phyloP scores from a whole-genome alignment of 164 flowering plant species.

The Cinnamomum micranthum region DNA sequence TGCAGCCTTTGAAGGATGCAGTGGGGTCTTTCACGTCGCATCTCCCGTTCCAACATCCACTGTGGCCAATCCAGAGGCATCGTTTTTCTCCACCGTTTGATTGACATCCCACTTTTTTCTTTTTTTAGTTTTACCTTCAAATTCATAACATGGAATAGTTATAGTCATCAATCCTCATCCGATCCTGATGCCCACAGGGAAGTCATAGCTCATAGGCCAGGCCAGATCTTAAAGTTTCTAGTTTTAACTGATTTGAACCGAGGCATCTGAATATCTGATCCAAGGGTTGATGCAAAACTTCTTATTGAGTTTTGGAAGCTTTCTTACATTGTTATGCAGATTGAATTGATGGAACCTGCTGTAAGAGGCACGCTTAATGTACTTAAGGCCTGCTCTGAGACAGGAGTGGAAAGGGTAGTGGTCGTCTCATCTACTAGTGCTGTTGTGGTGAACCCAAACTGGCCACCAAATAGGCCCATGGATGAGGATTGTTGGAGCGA shows the following conservation, averaged over 20 bases:
- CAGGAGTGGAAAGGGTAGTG: slow-evolving; percentile 41
- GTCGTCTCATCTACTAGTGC: slow-evolving; percentile 50
- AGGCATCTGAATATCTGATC: too few species aligned
- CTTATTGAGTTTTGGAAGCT: too few species aligned
- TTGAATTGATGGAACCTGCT: slow-evolving; percentile 51
- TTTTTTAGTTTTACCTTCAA: too few species aligned
- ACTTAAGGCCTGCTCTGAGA: slow-evolving; percentile 49
- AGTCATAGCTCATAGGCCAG: too few species aligned
- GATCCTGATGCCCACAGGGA: too few species aligned
- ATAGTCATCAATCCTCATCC: too few species aligned
- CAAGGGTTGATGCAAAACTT: too few species aligned
- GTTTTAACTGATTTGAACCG: too few species aligned
- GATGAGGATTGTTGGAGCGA: slow-evolving; percentile 67
- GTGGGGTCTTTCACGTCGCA: slow-evolving; percentile 62
- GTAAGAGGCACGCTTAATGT: slow-evolving; percentile 57
- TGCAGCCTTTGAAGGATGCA: slow-evolving; percentile 54
- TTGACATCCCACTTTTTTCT: too few species aligned
- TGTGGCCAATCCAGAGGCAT: slow-evolving; percentile 47
- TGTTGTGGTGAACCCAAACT: slow-evolving; percentile 38
- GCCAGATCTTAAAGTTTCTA: too few species aligned
- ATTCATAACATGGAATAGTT: too few species aligned
- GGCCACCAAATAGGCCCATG: slow-evolving; percentile 39
- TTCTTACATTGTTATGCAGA: slow-evolving; percentile 25
- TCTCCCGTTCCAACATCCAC: slow-evolving; percentile 37
- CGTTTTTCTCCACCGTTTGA: background rate